phyloP scores from a whole-genome alignment of 148 eudicot genomes.

The Rhododendron henanense region DNA sequence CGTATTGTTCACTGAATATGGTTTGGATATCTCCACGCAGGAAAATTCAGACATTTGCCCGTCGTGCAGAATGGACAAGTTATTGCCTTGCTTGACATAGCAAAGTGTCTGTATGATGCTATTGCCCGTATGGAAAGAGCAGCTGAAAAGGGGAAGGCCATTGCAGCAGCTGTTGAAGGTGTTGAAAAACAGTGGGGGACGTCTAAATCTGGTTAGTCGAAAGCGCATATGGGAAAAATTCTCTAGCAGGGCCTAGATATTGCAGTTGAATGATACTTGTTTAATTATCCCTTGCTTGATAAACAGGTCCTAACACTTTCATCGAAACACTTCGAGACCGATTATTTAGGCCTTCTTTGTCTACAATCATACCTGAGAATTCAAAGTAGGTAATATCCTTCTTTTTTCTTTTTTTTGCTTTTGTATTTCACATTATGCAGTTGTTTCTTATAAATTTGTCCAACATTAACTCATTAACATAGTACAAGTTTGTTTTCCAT shows the following conservation, averaged over 20 bases:
- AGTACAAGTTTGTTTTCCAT: neutral
- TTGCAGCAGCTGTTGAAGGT: slow-evolving; percentile 95
- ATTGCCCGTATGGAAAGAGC: slow-evolving; percentile 97
- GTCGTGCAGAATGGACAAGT: slow-evolving; percentile 95
- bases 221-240: neutral
- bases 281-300: slow-evolving; percentile 5
- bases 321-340: slow-evolving; percentile 80
- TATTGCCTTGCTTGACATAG: slow-evolving; percentile 91
- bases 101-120: slow-evolving; percentile 95
- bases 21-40: slow-evolving; percentile 32
- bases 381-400: slow-evolving; percentile 92
- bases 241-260: neutral
- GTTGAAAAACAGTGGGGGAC: slow-evolving; percentile 94
- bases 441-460: neutral
- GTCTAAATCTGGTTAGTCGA: slow-evolving; percentile 63
- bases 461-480: neutral
- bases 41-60: slow-evolving; percentile 94
- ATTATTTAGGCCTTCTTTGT: slow-evolving; percentile 81
- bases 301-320: slow-evolving; percentile 73
- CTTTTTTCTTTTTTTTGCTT: slow-evolving; percentile 6
- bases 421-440: neutral
- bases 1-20: neutral
- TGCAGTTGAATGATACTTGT: neutral
- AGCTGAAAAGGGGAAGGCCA: slow-evolving; percentile 95
- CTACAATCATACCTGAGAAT: slow-evolving; percentile 80